Evolutionary conservation across 805 yeast genomes (phyloP).

Genomic region (Wickerhamiella domercqiae): DNA sequence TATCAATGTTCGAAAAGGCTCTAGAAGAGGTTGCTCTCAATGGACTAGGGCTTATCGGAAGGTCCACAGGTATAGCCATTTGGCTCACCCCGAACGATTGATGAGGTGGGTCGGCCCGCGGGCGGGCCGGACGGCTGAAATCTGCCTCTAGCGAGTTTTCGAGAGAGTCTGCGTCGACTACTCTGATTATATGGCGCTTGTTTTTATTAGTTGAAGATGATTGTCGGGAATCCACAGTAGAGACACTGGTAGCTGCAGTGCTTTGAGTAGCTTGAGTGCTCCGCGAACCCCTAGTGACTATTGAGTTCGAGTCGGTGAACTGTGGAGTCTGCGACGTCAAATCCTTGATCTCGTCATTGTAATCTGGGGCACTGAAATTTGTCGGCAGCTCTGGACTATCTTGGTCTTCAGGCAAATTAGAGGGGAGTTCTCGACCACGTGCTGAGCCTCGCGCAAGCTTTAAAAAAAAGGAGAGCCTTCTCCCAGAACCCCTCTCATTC

Average conservation of each 20-base stretch:
- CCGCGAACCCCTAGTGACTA: no score
- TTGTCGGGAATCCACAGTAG: background rate
- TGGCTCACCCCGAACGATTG: background rate
- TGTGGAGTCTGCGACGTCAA: no score
- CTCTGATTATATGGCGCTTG: background rate
- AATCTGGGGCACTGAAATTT: no score
- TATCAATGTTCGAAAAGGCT: background rate
- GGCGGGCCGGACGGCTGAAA: background rate
- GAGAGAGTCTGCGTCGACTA: background rate
- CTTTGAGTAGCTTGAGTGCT: background rate
- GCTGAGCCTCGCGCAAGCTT: no score
- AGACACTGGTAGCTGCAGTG: conserved; percentile 3
- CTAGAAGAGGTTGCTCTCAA: background rate
- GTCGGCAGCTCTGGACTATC: no score
- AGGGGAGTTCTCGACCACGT: no score
- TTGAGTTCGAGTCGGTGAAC: no score
- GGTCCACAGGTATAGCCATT: background rate
- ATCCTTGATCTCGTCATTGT: no score
- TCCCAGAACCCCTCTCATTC: no score
- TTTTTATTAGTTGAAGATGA: background rate
- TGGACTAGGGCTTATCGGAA: background rate
- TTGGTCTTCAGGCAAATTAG: no score
- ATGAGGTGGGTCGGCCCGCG: background rate
- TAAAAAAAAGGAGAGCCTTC: no score
- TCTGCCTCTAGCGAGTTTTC: background rate